Evolutionary conservation across 1,139 yeast genomes (phyloP), one percentile per base, ranked within the genome.

Genomic region (Candida tunisiensis): DNA sequence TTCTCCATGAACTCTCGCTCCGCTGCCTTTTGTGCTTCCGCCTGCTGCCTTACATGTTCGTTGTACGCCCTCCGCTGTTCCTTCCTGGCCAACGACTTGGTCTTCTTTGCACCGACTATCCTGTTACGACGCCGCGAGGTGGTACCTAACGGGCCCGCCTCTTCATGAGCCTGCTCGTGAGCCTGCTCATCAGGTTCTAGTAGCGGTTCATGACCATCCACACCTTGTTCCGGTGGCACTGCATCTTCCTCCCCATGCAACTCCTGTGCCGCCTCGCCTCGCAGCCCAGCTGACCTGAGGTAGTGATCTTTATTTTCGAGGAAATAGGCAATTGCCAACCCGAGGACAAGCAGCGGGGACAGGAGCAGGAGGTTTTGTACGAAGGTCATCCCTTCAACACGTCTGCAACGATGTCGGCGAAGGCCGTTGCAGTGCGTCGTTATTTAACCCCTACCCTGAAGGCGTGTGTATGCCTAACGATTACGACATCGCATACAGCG

Each of bases 51-150:
- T 23, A 49, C 40, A 28, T 37, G 43, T 34, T 49, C 54, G 28
- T 37, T 41, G 31, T 45, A 49, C 11, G 49, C 49, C 9, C 53
- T 29, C 11, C 46, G 37, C 23, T 40, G 51, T 25, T 48, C 54
- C 22, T 41, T 29, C 16, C 39, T 31, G 3, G 49, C 53, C 23
- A 48, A 38, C 13, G 51, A 44, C 28, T 39, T 40, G 23, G 53
- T 43, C 38, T 49, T 49, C 29, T 49, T 49, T 10, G 45, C 34
- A 12, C 54, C 53, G 2, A 49, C 51, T 4, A 33, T 29, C 8
- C 41, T 31, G 21, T 35, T 36, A 8, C 14, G 14, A 10, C 22
- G 13, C 14, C 22, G 13, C 8, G 22, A n/a, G n/a, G n/a, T n/a
- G n/a, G n/a, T n/a, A n/a, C n/a, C n/a, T n/a, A n/a, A 20, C 15